These are phyloP conservation scores for Terfezia boudieri DNA, from an alignment of 495 filamentous ascomycete genomes.

Conservation along the genomic window DNA sequence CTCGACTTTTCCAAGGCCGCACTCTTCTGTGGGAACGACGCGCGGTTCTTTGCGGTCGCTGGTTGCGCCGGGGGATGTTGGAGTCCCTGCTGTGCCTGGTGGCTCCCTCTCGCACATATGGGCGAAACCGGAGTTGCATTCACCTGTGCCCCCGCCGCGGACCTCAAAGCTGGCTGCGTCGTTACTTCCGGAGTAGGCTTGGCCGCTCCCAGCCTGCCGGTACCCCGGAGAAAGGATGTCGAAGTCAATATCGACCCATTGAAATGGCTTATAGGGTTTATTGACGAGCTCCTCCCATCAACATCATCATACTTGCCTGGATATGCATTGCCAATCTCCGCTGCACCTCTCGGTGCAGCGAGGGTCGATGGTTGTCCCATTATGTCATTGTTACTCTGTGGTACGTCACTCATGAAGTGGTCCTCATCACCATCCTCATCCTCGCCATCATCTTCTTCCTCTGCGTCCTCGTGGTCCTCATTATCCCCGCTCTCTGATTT, in stretches of 20 bases:
- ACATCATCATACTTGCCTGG: background rate
- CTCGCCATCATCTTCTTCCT: conserved; percentile 12
- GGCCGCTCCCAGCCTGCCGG: background rate
- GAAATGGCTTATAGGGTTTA: background rate
- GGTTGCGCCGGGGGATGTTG: background rate
- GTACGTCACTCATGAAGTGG: background rate
- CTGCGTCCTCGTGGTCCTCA: conserved; percentile 8
- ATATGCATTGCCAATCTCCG: background rate
- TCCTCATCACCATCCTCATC: background rate
- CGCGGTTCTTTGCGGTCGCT: background rate
- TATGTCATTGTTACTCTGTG: background rate
- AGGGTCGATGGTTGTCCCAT: background rate
- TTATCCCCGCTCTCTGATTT: conserved; percentile 2
- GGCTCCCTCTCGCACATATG: background rate
- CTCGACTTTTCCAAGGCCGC: background rate
- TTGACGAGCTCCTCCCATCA: background rate
- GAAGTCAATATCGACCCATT: background rate
- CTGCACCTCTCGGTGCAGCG: background rate
- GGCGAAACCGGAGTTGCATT: background rate
- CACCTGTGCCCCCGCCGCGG: background rate
- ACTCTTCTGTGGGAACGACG: background rate
- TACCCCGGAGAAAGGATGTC: background rate
- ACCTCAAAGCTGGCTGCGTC: background rate
- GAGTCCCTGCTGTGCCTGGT: background rate
- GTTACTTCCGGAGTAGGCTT: background rate